Percentiles rank a stretch among this genome's conserved stretches.
These are phyloP conservation scores for Sclerotinia subarctica DNA, from an alignment of 2,329 filamentous ascomycete genomes.

Conservation along the genomic window DNA sequence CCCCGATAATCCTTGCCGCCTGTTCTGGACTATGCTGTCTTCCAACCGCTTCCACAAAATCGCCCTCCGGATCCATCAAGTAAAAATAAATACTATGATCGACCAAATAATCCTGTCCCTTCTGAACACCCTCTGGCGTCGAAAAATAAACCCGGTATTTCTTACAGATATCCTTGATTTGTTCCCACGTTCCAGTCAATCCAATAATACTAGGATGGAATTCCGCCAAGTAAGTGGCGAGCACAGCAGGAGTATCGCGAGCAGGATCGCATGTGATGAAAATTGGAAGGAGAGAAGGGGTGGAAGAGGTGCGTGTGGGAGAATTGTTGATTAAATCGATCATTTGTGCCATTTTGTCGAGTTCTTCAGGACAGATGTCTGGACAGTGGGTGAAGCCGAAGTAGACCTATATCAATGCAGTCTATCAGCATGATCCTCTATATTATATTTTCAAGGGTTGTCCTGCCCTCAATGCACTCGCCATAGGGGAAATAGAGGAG, in stretches of 20 bases:
- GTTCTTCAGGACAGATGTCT: conserved; percentile 97
- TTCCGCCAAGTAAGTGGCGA: conserved; percentile 83
- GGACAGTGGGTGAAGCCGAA: conserved; percentile 98
- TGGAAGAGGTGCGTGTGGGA: conserved; percentile 39
- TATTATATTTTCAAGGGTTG: fast-evolving
- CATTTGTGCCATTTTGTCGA: conserved; percentile 99
- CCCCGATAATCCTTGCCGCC: conserved; percentile 77
- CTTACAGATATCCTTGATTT: conserved; percentile 93
- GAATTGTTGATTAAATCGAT: conserved; percentile 65
- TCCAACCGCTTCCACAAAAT: conserved; percentile 96
- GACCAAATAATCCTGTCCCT: conserved; percentile 93
- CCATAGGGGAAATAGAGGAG: background rate
- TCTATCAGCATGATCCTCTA: background rate
- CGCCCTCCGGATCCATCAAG: conserved; percentile 96
- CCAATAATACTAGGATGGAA: conserved; percentile 87
- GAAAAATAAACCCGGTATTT: conserved; percentile 96
- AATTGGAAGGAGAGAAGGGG: conserved; percentile 57
- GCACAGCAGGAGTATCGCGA: conserved; percentile 79
- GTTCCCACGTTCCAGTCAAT: conserved; percentile 87
- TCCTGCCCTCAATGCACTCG: background rate
- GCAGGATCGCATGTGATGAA: conserved; percentile 97
- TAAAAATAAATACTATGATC: conserved; percentile 99
- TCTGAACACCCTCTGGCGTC: conserved; percentile 82
- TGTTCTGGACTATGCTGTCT: conserved; percentile 88
- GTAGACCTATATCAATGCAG: conserved; percentile 63